Evolutionary conservation across 108 stramenopile genomes (phyloP), one percentile per base, ranked within the genome.

Genomic region (Conticribra guillardii): DNA sequence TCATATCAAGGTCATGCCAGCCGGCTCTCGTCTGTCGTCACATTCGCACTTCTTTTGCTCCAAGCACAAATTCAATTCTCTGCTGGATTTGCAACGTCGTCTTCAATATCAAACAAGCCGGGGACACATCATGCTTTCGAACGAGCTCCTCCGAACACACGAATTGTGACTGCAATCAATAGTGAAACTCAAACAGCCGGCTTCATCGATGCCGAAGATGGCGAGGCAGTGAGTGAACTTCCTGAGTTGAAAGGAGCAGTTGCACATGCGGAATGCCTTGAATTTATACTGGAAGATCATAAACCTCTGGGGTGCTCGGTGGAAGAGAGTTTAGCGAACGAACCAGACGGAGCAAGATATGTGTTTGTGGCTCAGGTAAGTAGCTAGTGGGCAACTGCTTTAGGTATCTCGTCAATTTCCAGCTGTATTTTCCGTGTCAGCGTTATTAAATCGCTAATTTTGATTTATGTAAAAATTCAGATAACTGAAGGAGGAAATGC

Each of bases 271-370:
- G 60, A 66, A 45, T 61, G 84, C 51, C 48, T 76, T 24, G 76
- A 74, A 9, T 74, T 88, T 50, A 26, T 26, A 44, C 32, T 93
- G 46, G 15, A 46, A 23, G 61, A 87, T 21, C 89, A 90, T 56
- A 68, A 73, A 59, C 92, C 92, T 8, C 57, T 93, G 64, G 91
- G 91, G 1, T 89, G 87, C 45, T 88, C 86, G 0, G 85, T 90
- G 0, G 91, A 93, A 54, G 91, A 93, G 63, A 84, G 81, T 55
- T 56, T 93, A 55, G 85, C 86, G 1, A 68, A 64, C n/a, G 81
- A 63, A 16, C 72, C 82, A n/a, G 81, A 82, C 57, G 66, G 68
- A 44, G 64, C 74, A 5, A 60, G 48, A 11, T 58, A 77, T 74
- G 89, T 93, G 32, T 93, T 93, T 73, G 81, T 93, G 19, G 74